Conservation (phyloP, 1,139 yeast genomes). For the Hemisphaericaspora xylofermentans region DNA sequence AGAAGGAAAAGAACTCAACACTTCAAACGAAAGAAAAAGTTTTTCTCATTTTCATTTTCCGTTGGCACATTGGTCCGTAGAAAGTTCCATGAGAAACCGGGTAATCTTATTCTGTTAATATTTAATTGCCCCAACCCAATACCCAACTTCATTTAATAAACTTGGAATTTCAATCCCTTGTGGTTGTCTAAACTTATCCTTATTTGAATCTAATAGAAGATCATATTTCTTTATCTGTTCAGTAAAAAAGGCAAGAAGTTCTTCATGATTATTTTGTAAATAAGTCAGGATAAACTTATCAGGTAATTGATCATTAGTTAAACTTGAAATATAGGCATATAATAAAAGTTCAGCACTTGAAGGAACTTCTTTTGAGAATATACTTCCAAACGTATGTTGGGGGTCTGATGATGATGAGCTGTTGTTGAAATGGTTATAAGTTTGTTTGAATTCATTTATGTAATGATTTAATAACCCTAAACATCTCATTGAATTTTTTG, state of each 20-base stretch:
- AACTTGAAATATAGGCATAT: constrained; percentile 38
- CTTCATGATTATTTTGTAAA: constrained; percentile 27
- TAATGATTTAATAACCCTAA: constrained; percentile 39
- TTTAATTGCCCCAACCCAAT: constrained; percentile 17
- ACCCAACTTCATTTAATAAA: constrained; percentile 35
- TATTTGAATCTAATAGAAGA: not conserved
- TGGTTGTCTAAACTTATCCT: constrained; percentile 22
- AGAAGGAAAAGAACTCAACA: constrained; percentile 1
- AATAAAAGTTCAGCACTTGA: constrained; percentile 26
- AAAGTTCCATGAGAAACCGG: constrained; percentile 2
- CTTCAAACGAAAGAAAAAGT: no score
- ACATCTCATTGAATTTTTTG: constrained; percentile 53
- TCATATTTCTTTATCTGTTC: not conserved
- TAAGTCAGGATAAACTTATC: constrained; percentile 41
- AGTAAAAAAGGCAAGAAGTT: constrained; percentile 10
- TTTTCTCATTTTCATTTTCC: constrained; percentile 1
- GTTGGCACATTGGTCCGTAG: not conserved
- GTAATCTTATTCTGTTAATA: constrained; percentile 9
- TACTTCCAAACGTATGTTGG: constrained; percentile 13
- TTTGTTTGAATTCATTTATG: constrained; percentile 25
- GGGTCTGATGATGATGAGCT: no score
- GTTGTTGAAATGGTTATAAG: constrained; percentile 13
- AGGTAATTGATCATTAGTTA: constrained; percentile 39
- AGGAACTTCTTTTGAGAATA: constrained; percentile 8
- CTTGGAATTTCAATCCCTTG: constrained; percentile 33